Evolutionary conservation across 2,329 filamentous ascomycete genomes (phyloP).

Genomic region (Xylariaceae sp.): DNA sequence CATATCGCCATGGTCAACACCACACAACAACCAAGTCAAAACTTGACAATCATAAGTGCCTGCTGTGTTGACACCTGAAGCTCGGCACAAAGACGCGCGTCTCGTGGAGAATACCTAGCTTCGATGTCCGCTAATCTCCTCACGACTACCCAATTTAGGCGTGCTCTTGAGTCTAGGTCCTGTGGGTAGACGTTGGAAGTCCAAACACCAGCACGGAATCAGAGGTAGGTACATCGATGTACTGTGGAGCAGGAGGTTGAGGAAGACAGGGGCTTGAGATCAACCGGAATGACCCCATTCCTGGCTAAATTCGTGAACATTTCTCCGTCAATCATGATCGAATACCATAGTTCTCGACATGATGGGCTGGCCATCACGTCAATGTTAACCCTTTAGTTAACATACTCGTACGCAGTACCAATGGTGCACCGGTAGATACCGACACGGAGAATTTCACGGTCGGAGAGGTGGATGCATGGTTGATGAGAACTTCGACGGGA

Average conservation of each 20-base stretch:
- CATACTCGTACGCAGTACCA: too few species aligned
- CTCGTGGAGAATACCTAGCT: too few species aligned
- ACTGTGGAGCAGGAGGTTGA: conserved; percentile 15
- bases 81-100: too few species aligned
- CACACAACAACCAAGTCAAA: not conserved
- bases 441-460: not conserved
- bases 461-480: not conserved
- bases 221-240: not conserved
- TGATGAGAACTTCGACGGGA: too few species aligned
- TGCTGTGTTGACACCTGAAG: too few species aligned
- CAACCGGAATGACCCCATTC: conserved; percentile 18
- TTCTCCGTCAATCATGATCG: conserved; percentile 21
- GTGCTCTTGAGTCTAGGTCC: not conserved
- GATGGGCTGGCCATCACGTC: too few species aligned
- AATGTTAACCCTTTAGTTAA: too few species aligned
- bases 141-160: not conserved
- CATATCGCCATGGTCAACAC: too few species aligned
- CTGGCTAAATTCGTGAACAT: conserved; percentile 16
- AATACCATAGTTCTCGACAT: not conserved
- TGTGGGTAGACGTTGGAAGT: not conserved
- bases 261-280: conserved; percentile 13
- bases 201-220: not conserved
- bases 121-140: too few species aligned
- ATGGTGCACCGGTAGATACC: not conserved
- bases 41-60: not conserved